A percentile compares a stretch with the other conserved stretches of the same genome.
These are phyloP conservation scores for Abeoforma whisleri DNA, from an alignment of 78 protist species.

Conservation along the genomic window DNA sequence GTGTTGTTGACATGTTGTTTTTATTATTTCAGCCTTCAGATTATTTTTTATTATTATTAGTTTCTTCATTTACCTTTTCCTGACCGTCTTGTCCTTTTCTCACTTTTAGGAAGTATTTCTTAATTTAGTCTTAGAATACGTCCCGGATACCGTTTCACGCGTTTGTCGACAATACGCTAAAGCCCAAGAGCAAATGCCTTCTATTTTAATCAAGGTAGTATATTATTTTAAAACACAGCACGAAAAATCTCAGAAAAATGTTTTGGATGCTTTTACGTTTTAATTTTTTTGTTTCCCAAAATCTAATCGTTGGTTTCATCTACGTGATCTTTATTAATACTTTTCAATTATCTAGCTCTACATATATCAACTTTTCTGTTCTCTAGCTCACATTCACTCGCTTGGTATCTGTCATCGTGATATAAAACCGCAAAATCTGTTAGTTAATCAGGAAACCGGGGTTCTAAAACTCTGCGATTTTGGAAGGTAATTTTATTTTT, in stretches of 20 bases:
- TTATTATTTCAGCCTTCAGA: too few species aligned
- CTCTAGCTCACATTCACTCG: constrained; percentile 75
- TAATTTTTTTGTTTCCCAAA: too few species aligned
- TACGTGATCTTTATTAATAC: too few species aligned
- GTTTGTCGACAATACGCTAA: constrained; percentile 64
- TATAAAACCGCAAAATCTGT: constrained; percentile 80
- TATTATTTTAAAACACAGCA: too few species aligned
- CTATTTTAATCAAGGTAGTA: constrained; percentile 75
- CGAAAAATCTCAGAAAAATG: too few species aligned
- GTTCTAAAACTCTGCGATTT: constrained; percentile 91
- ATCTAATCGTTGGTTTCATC: too few species aligned
- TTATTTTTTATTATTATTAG: too few species aligned
- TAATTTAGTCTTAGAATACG: constrained; percentile 92
- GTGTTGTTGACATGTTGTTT: too few species aligned
- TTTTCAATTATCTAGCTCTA: constrained; percentile 62
- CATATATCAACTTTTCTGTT: constrained; percentile 83
- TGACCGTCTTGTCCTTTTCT: too few species aligned
- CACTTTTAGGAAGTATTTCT: constrained; percentile 84
- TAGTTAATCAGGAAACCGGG: constrained; percentile 75
- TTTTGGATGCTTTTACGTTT: too few species aligned
- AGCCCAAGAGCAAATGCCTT: constrained; percentile 69
- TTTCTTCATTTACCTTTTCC: too few species aligned
- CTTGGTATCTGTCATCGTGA: constrained; percentile 77
- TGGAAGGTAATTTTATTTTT: too few species aligned
- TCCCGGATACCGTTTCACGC: constrained; percentile 92